Evolutionary conservation across 108 stramenopile species (phyloP).

Genomic region (Pseudonitzschia delicatissima): DNA sequence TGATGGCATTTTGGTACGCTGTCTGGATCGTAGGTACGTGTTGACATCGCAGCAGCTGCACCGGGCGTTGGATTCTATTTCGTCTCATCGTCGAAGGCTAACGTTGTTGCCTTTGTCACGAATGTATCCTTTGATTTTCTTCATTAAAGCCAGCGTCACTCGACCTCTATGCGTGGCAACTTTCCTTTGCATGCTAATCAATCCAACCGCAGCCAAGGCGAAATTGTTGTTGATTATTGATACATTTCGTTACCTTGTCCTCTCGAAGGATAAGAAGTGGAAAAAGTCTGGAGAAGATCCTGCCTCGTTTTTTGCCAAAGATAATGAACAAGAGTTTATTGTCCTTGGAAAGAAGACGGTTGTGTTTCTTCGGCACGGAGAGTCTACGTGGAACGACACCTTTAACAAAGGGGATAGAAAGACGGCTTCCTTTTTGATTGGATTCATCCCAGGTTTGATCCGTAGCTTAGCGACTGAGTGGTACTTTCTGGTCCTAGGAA

Average conservation of each 20-base stretch:
- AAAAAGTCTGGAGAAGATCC: slow-evolving; percentile 58
- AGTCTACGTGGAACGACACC: slow-evolving; percentile 86
- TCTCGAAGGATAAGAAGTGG: slow-evolving; percentile 80
- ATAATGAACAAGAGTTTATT: slow-evolving; percentile 11
- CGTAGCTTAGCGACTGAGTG: slow-evolving; percentile 53
- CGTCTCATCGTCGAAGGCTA: too few relatives aligned
- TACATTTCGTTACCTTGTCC: slow-evolving; percentile 54
- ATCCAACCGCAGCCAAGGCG: slow-evolving; percentile 54
- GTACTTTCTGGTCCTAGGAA: slow-evolving; percentile 61
- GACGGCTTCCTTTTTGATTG: slow-evolving; percentile 47
- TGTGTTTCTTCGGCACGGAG: slow-evolving; percentile 81
- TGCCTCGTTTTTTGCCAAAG: slow-evolving; percentile 43
- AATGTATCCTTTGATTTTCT: too few relatives aligned
- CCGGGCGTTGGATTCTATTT: not conserved
- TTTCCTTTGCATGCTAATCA: slow-evolving; percentile 45
- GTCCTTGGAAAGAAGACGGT: slow-evolving; percentile 61
- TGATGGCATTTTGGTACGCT: slow-evolving; percentile 20
- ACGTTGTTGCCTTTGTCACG: too few relatives aligned
- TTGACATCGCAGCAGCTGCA: not conserved
- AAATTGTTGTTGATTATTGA: slow-evolving; percentile 57
- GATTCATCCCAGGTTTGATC: slow-evolving; percentile 73
- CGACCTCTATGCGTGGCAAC: slow-evolving; percentile 62
- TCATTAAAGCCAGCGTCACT: slow-evolving; percentile 48
- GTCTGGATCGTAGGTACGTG: not conserved
- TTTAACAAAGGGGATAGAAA: slow-evolving; percentile 79